phyloP scores from a whole-genome alignment of 2,329 filamentous ascomycete genomes.

The Exserohilum rostratum region DNA sequence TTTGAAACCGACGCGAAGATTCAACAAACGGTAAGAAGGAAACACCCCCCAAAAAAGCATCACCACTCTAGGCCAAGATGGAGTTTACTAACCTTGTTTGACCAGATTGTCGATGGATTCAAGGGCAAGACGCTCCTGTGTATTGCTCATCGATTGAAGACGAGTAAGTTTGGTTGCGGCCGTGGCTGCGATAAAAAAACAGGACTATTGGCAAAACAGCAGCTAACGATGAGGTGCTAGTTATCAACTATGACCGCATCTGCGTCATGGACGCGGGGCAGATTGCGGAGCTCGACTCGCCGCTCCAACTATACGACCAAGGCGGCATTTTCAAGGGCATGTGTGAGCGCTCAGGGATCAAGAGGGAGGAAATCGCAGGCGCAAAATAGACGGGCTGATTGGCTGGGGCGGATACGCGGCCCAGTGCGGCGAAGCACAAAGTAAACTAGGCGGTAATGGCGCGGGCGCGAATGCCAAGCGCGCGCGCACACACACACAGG shows the following conservation, averaged over 20 bases:
- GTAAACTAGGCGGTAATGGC: slow-evolving; percentile 22
- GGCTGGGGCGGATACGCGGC: slow-evolving; percentile 16
- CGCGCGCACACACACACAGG: slow-evolving; percentile 10
- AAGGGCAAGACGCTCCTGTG: slow-evolving; percentile 85
- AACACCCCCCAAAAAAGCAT: too few species aligned
- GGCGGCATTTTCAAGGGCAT: slow-evolving; percentile 85
- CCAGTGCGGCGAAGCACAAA: too few species aligned
- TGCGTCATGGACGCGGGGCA: slow-evolving; percentile 91
- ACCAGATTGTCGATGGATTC: slow-evolving; percentile 84
- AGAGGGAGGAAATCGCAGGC: slow-evolving; percentile 55
- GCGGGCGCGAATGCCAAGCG: slow-evolving; percentile 11
- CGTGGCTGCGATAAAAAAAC: too few species aligned
- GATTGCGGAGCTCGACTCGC: slow-evolving; percentile 86
- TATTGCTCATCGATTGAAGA: slow-evolving; percentile 90
- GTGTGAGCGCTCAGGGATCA: slow-evolving; percentile 86
- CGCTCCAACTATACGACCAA: slow-evolving; percentile 72
- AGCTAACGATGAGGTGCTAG: slow-evolving; percentile 45
- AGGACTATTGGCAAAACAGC: neutral
- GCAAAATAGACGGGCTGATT: slow-evolving; percentile 14
- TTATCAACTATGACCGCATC: slow-evolving; percentile 92
- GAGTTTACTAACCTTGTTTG: slow-evolving; percentile 69
- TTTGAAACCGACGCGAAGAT: slow-evolving; percentile 98
- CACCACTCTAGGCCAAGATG: too few species aligned
- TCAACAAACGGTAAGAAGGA: slow-evolving; percentile 77
- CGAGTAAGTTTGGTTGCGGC: slow-evolving; percentile 44